These are phyloP conservation scores for Akanthomyces uredinophilus DNA, from an alignment of 2,329 filamentous ascomycete species.

Conservation along the genomic window DNA sequence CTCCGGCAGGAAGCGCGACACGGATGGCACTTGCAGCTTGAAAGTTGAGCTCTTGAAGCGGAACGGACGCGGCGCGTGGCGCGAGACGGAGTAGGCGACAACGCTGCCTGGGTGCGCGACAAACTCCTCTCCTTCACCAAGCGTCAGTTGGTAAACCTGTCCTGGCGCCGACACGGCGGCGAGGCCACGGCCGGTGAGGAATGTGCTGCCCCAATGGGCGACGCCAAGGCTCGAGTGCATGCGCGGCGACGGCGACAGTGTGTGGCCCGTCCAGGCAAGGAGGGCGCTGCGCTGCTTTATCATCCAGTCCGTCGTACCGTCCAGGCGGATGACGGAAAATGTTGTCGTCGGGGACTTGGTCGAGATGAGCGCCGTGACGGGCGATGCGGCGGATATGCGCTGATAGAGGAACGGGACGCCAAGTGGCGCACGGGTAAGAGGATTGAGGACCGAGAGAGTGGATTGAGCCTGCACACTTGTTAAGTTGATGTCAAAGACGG, in stretches of 20 bases:
- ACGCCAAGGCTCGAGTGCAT: constrained; percentile 70
- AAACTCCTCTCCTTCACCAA: constrained; percentile 82
- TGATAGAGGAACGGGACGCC: constrained; percentile 96
- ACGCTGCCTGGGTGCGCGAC: constrained; percentile 88
- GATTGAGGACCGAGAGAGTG: constrained; percentile 80
- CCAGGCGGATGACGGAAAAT: constrained; percentile 80
- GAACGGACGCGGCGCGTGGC: constrained; percentile 73
- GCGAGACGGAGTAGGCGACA: constrained; percentile 78
- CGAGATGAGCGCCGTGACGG: constrained; percentile 81
- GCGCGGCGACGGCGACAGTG: constrained; percentile 68
- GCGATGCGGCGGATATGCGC: constrained; percentile 78
- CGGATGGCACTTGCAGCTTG: constrained; percentile 71
- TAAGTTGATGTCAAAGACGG: neutral
- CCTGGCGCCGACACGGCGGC: constrained; percentile 80
- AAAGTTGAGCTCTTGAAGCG: constrained; percentile 75
- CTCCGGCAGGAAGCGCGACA: constrained; percentile 61
- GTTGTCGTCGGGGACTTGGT: constrained; percentile 83
- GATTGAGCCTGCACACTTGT: constrained; percentile 64
- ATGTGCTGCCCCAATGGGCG: constrained; percentile 87
- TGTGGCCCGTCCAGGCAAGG: constrained; percentile 95
- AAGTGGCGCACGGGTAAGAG: constrained; percentile 70
- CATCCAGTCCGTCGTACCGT: constrained; percentile 95
- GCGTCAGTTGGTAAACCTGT: constrained; percentile 79
- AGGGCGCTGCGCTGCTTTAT: constrained; percentile 80
- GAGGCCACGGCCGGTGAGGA: constrained; percentile 81